A percentile compares a stretch with the other conserved stretches of the same genome.
Conservation (phyloP, 2,329 filamentous ascomycete species). For the Mycosphaerella sp. region DNA sequence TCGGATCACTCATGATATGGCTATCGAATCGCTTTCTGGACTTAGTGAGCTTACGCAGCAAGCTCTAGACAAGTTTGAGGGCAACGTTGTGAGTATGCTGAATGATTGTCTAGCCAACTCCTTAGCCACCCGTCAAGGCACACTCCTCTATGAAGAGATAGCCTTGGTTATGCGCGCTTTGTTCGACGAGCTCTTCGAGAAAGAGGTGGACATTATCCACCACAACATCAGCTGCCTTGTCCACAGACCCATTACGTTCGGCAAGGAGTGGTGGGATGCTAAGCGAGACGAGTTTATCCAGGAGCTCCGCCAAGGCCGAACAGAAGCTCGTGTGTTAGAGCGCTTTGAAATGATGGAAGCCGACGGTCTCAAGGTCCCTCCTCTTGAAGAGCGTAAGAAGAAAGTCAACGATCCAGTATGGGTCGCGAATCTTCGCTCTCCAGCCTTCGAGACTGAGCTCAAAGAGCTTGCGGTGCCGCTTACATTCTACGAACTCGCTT, state of each 20-base stretch:
- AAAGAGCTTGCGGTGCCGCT: constrained; percentile 57
- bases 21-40: constrained; percentile 25
- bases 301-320: constrained; percentile 28
- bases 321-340: constrained; percentile 24
- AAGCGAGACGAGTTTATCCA: constrained; percentile 22
- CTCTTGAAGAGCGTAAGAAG: constrained; percentile 29
- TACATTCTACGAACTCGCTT: constrained; percentile 64
- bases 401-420: constrained; percentile 28
- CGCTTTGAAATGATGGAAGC: constrained; percentile 28
- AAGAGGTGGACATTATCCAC: constrained; percentile 26
- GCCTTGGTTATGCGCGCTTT: constrained; percentile 27
- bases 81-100: constrained; percentile 25
- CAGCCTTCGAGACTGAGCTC: constrained; percentile 56
- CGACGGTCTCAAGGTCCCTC: constrained; percentile 17
- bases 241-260: constrained; percentile 33
- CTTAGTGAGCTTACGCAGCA: constrained; percentile 30
- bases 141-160: constrained; percentile 29
- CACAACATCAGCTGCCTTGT: constrained; percentile 14
- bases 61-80: constrained; percentile 30
- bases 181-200: constrained; percentile 26
- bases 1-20: constrained; percentile 23
- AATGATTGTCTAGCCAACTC: constrained; percentile 17
- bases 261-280: constrained; percentile 19
- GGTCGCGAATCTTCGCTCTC: constrained; percentile 45
- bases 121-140: constrained; percentile 31